Percentiles rank a stretch among this genome's conserved stretches.
These are phyloP conservation scores for Candida pseudofarinosa DNA, from an alignment of 805 yeast species.

Conservation along the genomic window DNA sequence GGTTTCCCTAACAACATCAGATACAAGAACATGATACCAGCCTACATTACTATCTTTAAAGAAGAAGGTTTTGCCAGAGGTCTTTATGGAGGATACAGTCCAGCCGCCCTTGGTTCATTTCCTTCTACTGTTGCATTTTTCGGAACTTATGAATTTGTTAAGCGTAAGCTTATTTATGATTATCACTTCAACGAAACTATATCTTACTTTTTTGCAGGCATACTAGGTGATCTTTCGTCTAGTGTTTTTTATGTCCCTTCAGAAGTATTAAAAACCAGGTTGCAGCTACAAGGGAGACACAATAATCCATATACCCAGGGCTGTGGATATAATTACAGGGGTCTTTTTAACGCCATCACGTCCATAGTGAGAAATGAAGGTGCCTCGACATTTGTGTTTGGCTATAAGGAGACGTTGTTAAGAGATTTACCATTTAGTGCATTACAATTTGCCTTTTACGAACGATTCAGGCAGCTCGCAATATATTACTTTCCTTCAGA, in stretches of 20 bases:
- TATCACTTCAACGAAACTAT: slow-evolving; percentile 70
- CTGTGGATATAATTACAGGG: slow-evolving; percentile 83
- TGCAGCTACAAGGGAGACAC: slow-evolving; percentile 86
- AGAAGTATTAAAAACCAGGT: slow-evolving; percentile 88
- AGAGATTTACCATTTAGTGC: slow-evolving; percentile 96
- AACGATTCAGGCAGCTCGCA: slow-evolving; percentile 66
- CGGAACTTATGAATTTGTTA: slow-evolving; percentile 81
- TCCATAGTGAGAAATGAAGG: slow-evolving; percentile 74
- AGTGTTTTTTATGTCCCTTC: slow-evolving; percentile 90
- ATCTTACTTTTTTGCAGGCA: slow-evolving; percentile 79
- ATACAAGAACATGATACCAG: slow-evolving; percentile 71
- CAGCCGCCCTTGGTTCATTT: slow-evolving; percentile 88
- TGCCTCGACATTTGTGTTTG: slow-evolving; percentile 68
- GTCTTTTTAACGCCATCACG: slow-evolving; percentile 64
- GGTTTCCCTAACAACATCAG: slow-evolving; percentile 72
- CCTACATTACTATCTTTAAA: slow-evolving; percentile 66
- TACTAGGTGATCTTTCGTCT: slow-evolving; percentile 89
- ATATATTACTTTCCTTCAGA: slow-evolving; percentile 31
- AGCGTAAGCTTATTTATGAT: slow-evolving; percentile 63
- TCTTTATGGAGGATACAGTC: slow-evolving; percentile 85
- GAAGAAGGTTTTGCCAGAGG: slow-evolving; percentile 88
- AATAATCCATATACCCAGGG: slow-evolving; percentile 69
- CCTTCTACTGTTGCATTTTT: slow-evolving; percentile 96
- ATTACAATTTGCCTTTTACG: slow-evolving; percentile 92
- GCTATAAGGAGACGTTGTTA: slow-evolving; percentile 89